Evolutionary conservation across 2,329 filamentous ascomycete genomes (phyloP).

Genomic region (Xylariaceae sp.): DNA sequence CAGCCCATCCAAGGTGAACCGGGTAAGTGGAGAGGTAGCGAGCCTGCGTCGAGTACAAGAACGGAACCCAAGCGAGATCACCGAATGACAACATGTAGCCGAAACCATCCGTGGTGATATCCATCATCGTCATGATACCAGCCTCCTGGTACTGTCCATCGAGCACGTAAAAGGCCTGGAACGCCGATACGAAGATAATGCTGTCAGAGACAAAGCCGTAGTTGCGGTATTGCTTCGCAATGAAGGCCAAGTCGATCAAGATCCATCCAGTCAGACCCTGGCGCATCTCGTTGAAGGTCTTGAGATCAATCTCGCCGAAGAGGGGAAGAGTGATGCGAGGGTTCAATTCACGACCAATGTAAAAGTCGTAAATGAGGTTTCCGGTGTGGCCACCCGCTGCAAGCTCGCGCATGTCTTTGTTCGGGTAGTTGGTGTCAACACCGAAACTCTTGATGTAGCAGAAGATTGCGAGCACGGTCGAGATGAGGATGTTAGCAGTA

Average conservation of each 20-base stretch:
- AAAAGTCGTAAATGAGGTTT: slow-evolving; percentile 92
- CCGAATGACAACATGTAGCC: slow-evolving; percentile 94
- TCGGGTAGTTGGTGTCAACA: slow-evolving; percentile 60
- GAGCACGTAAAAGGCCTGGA: slow-evolving; percentile 78
- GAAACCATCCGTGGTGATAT: slow-evolving; percentile 88
- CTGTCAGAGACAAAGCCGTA: slow-evolving; percentile 82
- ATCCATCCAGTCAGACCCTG: slow-evolving; percentile 89
- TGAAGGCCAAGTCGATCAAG: slow-evolving; percentile 75
- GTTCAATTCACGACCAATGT: slow-evolving; percentile 92
- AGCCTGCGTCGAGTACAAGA: slow-evolving; percentile 78
- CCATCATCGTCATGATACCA: slow-evolving; percentile 87
- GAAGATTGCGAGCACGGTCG: slow-evolving; percentile 66
- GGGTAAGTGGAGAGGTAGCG: slow-evolving; percentile 83
- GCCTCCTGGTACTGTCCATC: slow-evolving; percentile 85
- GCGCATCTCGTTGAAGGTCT: slow-evolving; percentile 80
- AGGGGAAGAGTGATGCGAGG: slow-evolving; percentile 75
- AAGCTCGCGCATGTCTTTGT: slow-evolving; percentile 68
- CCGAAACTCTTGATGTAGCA: slow-evolving; percentile 78
- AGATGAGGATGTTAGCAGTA: slow-evolving; percentile 74
- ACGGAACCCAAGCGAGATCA: slow-evolving; percentile 88
- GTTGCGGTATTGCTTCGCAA: slow-evolving; percentile 81
- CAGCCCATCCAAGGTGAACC: slow-evolving; percentile 63
- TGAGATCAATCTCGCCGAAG: slow-evolving; percentile 83
- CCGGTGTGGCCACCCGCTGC: slow-evolving; percentile 77
- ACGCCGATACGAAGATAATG: slow-evolving; percentile 70